phyloP scores from a whole-genome alignment of 2,329 filamentous ascomycete genomes.

The Sclerotinia spermophila region DNA sequence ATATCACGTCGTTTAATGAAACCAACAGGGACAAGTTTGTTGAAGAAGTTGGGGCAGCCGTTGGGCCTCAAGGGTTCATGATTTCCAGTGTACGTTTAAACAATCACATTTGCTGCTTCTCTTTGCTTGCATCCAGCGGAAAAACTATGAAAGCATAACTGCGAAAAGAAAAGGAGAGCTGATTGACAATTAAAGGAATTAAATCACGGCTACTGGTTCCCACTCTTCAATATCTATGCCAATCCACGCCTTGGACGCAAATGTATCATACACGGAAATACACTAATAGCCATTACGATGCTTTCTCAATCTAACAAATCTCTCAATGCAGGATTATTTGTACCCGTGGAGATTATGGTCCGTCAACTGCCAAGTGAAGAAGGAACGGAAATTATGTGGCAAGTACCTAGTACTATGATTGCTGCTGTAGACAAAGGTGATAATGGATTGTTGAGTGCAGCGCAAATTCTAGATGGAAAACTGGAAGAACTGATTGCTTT shows the following conservation, averaged over 20 bases:
- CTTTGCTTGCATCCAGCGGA: not conserved
- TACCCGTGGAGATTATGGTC: conserved; percentile 30
- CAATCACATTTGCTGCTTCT: not conserved
- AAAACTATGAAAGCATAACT: not conserved
- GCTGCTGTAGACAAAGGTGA: conserved; percentile 17
- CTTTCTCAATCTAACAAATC: conserved; percentile 22
- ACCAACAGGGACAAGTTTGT: conserved; percentile 20
- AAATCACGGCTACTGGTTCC: conserved; percentile 27
- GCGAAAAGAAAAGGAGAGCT: not conserved
- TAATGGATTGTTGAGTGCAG: conserved; percentile 20
- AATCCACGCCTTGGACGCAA: conserved; percentile 20
- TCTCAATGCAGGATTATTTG: conserved; percentile 23
- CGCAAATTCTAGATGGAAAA: conserved; percentile 23
- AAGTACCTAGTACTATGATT: conserved; percentile 27
- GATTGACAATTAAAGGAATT: conserved; percentile 23
- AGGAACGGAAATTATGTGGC: conserved; percentile 26
- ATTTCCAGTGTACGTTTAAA: conserved; percentile 22
- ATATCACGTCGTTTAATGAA: conserved; percentile 14
- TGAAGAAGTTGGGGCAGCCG: not conserved
- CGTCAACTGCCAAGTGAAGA: conserved; percentile 19
- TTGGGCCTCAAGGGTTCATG: conserved; percentile 30
- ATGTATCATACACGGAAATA: conserved; percentile 30
- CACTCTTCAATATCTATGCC: conserved; percentile 22
- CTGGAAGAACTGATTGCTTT: conserved; percentile 21
- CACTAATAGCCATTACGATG: conserved; percentile 31